Evolutionary conservation across 495 filamentous ascomycete species (phyloP), one percentile per base, ranked within the genome.

Genomic region (Lentithecium fluviatile): DNA sequence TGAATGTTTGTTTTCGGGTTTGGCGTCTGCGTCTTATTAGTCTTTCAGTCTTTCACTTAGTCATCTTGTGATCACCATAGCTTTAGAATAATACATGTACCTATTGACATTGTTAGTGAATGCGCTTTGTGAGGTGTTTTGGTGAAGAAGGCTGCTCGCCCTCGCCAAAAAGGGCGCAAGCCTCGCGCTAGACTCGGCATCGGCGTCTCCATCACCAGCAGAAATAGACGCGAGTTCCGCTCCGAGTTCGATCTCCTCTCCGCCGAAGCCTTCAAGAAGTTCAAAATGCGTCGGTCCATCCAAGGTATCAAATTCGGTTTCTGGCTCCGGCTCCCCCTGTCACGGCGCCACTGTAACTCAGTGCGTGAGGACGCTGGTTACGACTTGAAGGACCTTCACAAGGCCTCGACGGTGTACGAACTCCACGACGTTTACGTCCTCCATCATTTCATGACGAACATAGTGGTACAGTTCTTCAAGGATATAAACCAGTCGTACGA

Each of bases 171-270:
- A 32, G 29, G 46, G 46, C 32, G 25, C 47, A 11, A 57, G 64
- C 36, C 45, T 12, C 13, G 65, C 6, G 55, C 65, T 1, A 73
- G 76, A 7, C 74, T 82, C 12, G 80, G 80, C 4, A 71, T 82
- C 24, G 79, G 78, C 6, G 76, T 81, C 37, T 43, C 54, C n/a
- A 45, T 74, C 19, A 29, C 34, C 3, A 15, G 29, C 20, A 24
- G 40, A 12, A 54, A 47, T 10, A n/a, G 45, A 47, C 13, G 24
- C 13, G 50, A 1, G 6, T 64, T 75, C 42, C 47, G 62, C 12
- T 80, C 80, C 0, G 80, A 81, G 60, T 81, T 81, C 52, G 79
- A 81, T 50, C 62, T 80, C 13, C 49, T 82, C 5, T 79, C 76
- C 1, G 23, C 71, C 12, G 65, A 75, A 37, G 80, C 74, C 5